These are phyloP conservation scores for Diplocarpon mali DNA, from an alignment of 2,329 filamentous ascomycete genomes.

Conservation along the genomic window DNA sequence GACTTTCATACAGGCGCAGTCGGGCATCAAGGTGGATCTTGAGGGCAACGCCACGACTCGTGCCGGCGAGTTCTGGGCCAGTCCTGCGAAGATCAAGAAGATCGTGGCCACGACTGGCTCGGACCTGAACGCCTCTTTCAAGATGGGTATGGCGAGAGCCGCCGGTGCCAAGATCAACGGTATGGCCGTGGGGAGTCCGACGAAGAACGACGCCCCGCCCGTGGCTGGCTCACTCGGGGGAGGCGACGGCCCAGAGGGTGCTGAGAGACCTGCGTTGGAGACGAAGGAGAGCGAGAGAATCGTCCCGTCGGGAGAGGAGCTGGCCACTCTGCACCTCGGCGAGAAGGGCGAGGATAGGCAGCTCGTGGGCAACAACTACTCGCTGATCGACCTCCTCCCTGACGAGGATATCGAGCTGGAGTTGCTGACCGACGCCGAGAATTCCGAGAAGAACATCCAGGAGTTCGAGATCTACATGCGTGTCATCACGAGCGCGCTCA, in stretches of 20 bases:
- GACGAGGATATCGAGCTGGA: not conserved
- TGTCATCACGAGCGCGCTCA: not conserved
- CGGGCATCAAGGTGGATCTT: not conserved
- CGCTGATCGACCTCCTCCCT: not conserved
- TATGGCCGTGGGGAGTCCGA: not conserved
- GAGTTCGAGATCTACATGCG: not conserved
- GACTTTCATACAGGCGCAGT: not conserved
- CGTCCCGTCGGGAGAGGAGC: not conserved
- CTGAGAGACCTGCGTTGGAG: not conserved
- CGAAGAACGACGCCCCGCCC: not conserved
- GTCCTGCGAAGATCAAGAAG: not conserved
- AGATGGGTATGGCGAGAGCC: not conserved
- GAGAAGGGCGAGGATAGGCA: not conserved
- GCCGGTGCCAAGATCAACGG: constrained; percentile 1
- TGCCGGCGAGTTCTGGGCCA: not conserved
- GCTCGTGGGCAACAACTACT: not conserved
- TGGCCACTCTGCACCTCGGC: not conserved
- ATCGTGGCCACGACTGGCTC: not conserved
- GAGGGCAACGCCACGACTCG: not conserved
- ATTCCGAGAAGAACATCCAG: not conserved
- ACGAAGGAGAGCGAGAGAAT: not conserved
- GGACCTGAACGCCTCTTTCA: not conserved
- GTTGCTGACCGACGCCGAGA: not conserved
- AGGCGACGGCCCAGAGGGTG: not conserved
- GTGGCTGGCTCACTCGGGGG: not conserved